Conservation (phyloP, 192 early-diverging fungal genomes). For the Oehlia diaphana region DNA sequence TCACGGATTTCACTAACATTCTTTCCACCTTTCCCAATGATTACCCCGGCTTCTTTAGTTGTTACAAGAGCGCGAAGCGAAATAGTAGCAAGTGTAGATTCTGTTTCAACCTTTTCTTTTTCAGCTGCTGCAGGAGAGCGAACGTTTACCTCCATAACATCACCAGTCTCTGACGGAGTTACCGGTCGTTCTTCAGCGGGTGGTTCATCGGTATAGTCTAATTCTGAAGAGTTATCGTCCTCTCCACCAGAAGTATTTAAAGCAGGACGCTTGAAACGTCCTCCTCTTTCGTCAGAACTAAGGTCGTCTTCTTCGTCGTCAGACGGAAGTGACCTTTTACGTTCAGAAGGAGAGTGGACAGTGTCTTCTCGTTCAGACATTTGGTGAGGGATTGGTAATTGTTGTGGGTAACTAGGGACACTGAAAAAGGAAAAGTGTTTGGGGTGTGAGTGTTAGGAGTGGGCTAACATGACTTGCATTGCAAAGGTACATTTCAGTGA, state of each 20-base stretch:
- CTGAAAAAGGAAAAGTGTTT: conserved; percentile 29
- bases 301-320: conserved; percentile 46
- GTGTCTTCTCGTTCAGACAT: conserved; percentile 33
- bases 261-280: conserved; percentile 46
- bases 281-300: conserved; percentile 41
- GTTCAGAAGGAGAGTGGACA: conserved; percentile 38
- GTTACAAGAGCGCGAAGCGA: conserved; percentile 59
- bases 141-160: conserved; percentile 24
- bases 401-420: conserved; percentile 9
- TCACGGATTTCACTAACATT: conserved; percentile 92
- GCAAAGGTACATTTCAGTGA: conserved; percentile 17
- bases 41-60: conserved; percentile 83
- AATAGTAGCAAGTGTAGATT: conserved; percentile 38
- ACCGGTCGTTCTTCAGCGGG: conserved; percentile 8
- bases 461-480: conserved; percentile 21
- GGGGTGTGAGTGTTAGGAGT: conserved; percentile 28
- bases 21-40: conserved; percentile 85
- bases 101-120: conserved; percentile 30
- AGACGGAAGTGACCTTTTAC: conserved; percentile 45
- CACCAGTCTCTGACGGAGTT: conserved; percentile 15
- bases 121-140: conserved; percentile 6
- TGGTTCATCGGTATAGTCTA: conserved; percentile 2
- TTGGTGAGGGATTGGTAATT: neutral
- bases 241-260: conserved; percentile 41
- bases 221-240: conserved; percentile 19